phyloP scores from a whole-genome alignment of 352 stramenopile genomes.

The Pythium scleroteichum region DNA sequence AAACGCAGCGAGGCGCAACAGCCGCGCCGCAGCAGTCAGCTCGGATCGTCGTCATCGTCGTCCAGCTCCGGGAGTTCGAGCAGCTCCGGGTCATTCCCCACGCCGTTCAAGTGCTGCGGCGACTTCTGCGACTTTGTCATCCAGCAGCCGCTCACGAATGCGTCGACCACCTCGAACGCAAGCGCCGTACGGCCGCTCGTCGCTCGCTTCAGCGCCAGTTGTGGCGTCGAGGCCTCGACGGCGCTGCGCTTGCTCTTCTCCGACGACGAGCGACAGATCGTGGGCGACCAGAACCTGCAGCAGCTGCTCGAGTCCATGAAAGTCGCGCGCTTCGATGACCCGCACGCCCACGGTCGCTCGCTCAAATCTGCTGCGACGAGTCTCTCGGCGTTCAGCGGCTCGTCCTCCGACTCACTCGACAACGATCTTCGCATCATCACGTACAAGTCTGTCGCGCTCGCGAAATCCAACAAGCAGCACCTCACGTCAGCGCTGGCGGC shows the following conservation, averaged over 20 bases:
- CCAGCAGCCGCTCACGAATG: conserved; percentile 22
- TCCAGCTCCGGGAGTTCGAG: conserved; percentile 14
- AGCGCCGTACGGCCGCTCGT: conserved; percentile 13
- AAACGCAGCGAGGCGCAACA: conserved; percentile 2
- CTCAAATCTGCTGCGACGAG: neutral
- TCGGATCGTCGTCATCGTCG: conserved; percentile 5
- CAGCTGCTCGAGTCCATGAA: conserved; percentile 42
- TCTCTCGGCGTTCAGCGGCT: neutral
- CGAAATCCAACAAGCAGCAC: conserved; percentile 58
- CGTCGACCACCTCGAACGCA: neutral
- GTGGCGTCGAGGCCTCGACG: conserved; percentile 29
- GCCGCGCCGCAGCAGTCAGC: conserved; percentile 6
- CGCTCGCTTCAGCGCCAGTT: conserved; percentile 8
- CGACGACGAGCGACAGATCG: conserved; percentile 37
- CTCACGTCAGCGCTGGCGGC: conserved; percentile 24
- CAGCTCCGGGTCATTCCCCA: conserved; percentile 44
- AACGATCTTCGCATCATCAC: conserved; percentile 56
- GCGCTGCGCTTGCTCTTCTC: conserved; percentile 59
- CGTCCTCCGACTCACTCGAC: conserved; percentile 3
- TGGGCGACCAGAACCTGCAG: conserved; percentile 41
- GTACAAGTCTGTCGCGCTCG: conserved; percentile 80
- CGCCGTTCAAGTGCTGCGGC: conserved; percentile 75
- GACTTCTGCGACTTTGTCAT: conserved; percentile 71
- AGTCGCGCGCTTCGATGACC: conserved; percentile 29
- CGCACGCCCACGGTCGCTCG: conserved; percentile 13